Conservation (phyloP, 208 protist genomes). For the Acanthamoeba culbertsoni region DNA sequence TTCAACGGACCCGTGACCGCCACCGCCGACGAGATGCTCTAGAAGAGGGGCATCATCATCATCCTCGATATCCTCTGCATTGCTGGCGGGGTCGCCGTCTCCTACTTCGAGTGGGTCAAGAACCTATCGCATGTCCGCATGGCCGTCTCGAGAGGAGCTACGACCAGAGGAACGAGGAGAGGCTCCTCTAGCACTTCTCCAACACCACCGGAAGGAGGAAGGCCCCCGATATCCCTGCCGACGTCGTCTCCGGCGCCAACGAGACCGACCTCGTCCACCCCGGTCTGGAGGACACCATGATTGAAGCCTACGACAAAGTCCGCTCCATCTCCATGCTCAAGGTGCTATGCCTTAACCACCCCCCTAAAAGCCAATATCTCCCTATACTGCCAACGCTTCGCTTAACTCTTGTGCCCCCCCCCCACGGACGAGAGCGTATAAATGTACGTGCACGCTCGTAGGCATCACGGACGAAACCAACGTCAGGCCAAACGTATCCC, state of each 20-base stretch:
- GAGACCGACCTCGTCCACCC: conserved; percentile 86
- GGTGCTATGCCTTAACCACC: too few relatives aligned
- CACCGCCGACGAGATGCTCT: conserved; percentile 77
- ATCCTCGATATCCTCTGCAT: conserved; percentile 87
- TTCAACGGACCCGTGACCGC: conserved; percentile 87
- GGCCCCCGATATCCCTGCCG: conserved; percentile 55
- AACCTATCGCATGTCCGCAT: conserved; percentile 88
- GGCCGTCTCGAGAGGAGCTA: conserved; percentile 80
- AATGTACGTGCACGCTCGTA: too few relatives aligned
- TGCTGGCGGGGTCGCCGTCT: conserved; percentile 88
- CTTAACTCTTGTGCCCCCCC: too few relatives aligned
- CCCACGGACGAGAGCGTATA: too few relatives aligned
- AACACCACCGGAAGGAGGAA: conserved; percentile 50
- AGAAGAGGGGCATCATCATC: conserved; percentile 77
- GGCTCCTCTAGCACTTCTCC: conserved; percentile 74
- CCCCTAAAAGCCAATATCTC: too few relatives aligned
- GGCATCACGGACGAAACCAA: too few relatives aligned
- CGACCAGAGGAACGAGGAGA: conserved; percentile 80
- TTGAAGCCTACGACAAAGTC: conserved; percentile 78
- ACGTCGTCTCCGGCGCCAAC: conserved; percentile 79
- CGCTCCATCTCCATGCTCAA: conserved; percentile 69
- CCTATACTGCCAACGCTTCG: too few relatives aligned
- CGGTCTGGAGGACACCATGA: conserved; percentile 88
- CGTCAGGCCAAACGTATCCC: too few relatives aligned
- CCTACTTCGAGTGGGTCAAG: conserved; percentile 91